phyloP scores from a whole-genome alignment of 345 rosid species.

The Lepidium africanum region DNA sequence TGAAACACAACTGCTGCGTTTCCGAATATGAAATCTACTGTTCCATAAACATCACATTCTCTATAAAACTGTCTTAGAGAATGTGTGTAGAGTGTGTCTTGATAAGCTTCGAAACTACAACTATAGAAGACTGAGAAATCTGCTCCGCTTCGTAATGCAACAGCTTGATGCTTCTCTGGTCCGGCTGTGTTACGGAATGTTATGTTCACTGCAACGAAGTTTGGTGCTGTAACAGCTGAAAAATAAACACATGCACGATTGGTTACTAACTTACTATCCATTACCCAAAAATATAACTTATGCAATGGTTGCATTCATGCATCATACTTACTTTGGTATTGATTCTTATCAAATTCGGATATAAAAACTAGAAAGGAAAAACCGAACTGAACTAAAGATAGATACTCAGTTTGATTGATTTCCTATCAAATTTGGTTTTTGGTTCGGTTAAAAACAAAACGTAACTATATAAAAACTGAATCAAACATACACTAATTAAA shows the following conservation, averaged over 20 bases:
- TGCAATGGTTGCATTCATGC: too few relatives aligned
- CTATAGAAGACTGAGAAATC: conserved; percentile 73
- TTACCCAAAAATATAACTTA: too few relatives aligned
- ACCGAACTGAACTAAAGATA: too few relatives aligned
- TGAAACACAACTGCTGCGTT: conserved; percentile 82
- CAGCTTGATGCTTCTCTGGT: conserved; percentile 76
- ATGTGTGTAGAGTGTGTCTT: conserved; percentile 79
- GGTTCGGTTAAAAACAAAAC: too few relatives aligned
- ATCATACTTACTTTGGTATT: too few relatives aligned
- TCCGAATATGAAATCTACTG: conserved; percentile 90
- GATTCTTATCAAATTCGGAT: too few relatives aligned
- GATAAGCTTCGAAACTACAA: conserved; percentile 85
- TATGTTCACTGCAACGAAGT: conserved; percentile 70
- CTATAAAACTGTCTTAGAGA: conserved; percentile 85
- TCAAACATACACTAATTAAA: too few relatives aligned
- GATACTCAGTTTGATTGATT: too few relatives aligned
- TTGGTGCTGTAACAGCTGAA: conserved; percentile 77
- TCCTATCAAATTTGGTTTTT: too few relatives aligned
- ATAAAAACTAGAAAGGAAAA: too few relatives aligned
- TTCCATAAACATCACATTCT: conserved; percentile 84
- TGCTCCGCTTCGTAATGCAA: conserved; percentile 72
- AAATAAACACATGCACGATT: background rate
- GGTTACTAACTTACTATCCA: too few relatives aligned
- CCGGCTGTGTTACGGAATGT: conserved; percentile 94
- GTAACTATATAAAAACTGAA: too few relatives aligned